phyloP scores from a whole-genome alignment of 2,329 filamentous ascomycete species.

The Botrytis sinoallii region DNA sequence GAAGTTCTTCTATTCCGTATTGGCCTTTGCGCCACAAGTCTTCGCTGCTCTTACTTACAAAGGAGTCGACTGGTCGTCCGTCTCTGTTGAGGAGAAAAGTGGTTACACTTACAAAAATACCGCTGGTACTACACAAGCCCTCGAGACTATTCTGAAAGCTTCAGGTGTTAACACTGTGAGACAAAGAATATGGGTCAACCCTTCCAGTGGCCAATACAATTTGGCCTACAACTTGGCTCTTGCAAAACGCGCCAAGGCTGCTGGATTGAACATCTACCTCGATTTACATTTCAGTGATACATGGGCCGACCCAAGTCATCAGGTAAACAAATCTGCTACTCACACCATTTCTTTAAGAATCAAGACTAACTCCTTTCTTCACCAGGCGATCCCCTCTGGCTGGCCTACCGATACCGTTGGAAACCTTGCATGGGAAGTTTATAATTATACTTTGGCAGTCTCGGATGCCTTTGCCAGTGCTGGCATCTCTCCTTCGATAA shows the following conservation, averaged over 20 bases:
- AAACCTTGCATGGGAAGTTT: slow-evolving; percentile 58
- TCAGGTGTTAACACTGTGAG: slow-evolving; percentile 67
- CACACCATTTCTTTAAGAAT: neutral
- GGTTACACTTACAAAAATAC: slow-evolving; percentile 60
- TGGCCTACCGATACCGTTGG: slow-evolving; percentile 59
- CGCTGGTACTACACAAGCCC: slow-evolving; percentile 49
- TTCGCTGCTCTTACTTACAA: slow-evolving; percentile 53
- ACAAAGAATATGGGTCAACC: slow-evolving; percentile 70
- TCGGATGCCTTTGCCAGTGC: slow-evolving; percentile 58
- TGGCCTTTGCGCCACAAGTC: slow-evolving; percentile 19
- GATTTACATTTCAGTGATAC: slow-evolving; percentile 67
- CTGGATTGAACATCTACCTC: slow-evolving; percentile 55
- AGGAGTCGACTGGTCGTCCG: slow-evolving; percentile 69
- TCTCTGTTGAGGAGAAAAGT: slow-evolving; percentile 58
- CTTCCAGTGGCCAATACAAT: slow-evolving; percentile 61
- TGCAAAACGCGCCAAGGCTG: slow-evolving; percentile 61
- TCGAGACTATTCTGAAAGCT: slow-evolving; percentile 61
- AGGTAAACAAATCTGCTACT: slow-evolving; percentile 40
- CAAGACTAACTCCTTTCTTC: slow-evolving; percentile 2
- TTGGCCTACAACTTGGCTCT: slow-evolving; percentile 67
- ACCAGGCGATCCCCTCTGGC: slow-evolving; percentile 52
- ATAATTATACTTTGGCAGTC: slow-evolving; percentile 65
- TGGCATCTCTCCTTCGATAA: slow-evolving; percentile 55
- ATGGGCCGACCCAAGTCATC: slow-evolving; percentile 66
- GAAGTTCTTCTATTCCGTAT: slow-evolving; percentile 10